These are phyloP conservation scores for Penicillium palitans DNA, from an alignment of 2,329 filamentous ascomycete species.

Conservation along the genomic window DNA sequence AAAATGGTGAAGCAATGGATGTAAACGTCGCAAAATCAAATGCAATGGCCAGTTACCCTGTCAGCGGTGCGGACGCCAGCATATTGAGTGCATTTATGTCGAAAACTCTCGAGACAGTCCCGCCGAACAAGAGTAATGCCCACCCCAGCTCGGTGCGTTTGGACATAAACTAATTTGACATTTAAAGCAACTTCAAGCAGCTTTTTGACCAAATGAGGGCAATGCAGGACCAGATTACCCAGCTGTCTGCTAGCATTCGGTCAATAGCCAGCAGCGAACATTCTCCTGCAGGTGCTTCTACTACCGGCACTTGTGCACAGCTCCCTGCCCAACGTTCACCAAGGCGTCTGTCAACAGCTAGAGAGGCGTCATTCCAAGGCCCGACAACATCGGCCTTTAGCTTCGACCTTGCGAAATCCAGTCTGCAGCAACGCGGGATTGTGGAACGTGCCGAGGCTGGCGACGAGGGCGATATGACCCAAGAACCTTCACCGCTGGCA, in stretches of 20 bases:
- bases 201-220: slow-evolving; percentile 34
- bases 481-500: slow-evolving; percentile 37
- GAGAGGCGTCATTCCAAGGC: slow-evolving; percentile 70
- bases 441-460: slow-evolving; percentile 51
- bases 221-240: slow-evolving; percentile 68
- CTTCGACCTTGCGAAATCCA: slow-evolving; percentile 80
- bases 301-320: slow-evolving; percentile 11
- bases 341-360: slow-evolving; percentile 34
- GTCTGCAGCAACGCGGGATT: slow-evolving; percentile 84
- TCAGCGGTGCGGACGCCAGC: slow-evolving; percentile 56
- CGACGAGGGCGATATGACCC: slow-evolving; percentile 58
- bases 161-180: background rate
- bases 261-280: slow-evolving; percentile 54
- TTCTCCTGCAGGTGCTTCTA: slow-evolving; percentile 8
- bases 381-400: slow-evolving; percentile 82
- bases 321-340: slow-evolving; percentile 16
- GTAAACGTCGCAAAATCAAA: slow-evolving; percentile 66
- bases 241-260: slow-evolving; percentile 70
- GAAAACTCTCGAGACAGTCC: slow-evolving; percentile 70
- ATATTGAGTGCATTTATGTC: slow-evolving; percentile 41
- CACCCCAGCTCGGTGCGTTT: no score
- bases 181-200: slow-evolving; percentile 27
- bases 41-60: slow-evolving; percentile 65
- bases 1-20: slow-evolving; percentile 54
- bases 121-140: slow-evolving; percentile 62